Evolutionary conservation across 345 rosid genomes (phyloP), one percentile per base, ranked within the genome.

Genomic region (Gossypium rotundifolium): DNA sequence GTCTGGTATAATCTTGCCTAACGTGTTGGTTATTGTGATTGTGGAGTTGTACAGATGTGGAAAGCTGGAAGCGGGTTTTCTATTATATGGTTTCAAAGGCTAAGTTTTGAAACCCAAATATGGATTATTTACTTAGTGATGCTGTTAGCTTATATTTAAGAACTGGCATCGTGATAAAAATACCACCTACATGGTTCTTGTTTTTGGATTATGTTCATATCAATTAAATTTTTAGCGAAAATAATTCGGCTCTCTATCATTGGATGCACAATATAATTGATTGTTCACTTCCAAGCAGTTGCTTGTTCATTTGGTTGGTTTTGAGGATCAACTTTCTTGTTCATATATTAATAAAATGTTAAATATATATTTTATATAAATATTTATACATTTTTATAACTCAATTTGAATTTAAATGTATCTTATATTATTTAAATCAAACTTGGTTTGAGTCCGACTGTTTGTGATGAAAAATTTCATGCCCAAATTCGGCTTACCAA

Each of bases 1-100:
- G 45, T 63, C 74, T 76, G 68, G 62, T 80, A 74, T 79, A 75
- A 18, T 72, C 23, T 61, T 62, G 48, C n/a, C n/a, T 45, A 16
- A 29, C 46, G 45, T 25, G 65, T 20, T 62, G 4, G 57, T 65
- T 71, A 18, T 13, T n/a, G 63, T 38, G n/a, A 23, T 25, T 12
- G 40, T 59, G 64, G 25, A 57, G 9, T 0, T 70, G 74, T 75
- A 70, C 17, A 71, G 77, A 77, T 53, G 45, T 72, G 54, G 84
- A 20, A 54, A 74, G 61, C 57, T 64, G 75, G 69, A 13, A 45
- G 57, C 33, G 18, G 68, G 65, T 38, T 44, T 70, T 76, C 54
- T 40, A 18, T 33, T 18, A 58, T 38, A 42, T 61, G 53, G 51
- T 59, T 33, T 53, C 9, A 65, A 13, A 20, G 53, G 74, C 74